These are phyloP conservation scores for Lasiodiplodia citricola DNA, from an alignment of 2,329 filamentous ascomycete species.

Conservation along the genomic window DNA sequence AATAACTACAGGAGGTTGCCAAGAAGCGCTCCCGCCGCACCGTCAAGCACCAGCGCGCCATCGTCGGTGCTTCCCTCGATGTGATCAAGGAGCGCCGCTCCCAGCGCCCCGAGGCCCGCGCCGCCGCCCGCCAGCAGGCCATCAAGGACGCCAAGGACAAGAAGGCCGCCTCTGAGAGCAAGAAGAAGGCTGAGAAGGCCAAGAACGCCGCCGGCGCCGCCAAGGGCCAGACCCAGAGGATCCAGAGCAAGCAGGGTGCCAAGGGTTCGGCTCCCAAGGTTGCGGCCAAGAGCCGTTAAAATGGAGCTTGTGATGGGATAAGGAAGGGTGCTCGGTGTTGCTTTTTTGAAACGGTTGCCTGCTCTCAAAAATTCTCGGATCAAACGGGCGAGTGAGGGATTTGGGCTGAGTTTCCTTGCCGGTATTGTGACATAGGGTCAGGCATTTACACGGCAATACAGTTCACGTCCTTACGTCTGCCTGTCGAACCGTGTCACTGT, in stretches of 20 bases:
- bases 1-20: constrained; percentile 81
- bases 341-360: constrained; percentile 26
- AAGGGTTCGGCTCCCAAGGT: constrained; percentile 90
- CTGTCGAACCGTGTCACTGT: constrained; percentile 3
- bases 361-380: constrained; percentile 25
- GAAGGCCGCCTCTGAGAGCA: constrained; percentile 83
- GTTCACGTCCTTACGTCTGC: constrained; percentile 26
- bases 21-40: constrained; percentile 99
- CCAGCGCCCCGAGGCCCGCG: constrained; percentile 93
- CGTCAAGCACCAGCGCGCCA: constrained; percentile 98
- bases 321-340: constrained; percentile 27
- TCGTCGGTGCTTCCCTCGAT: constrained; percentile 98
- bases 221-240: constrained; percentile 79
- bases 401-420: constrained; percentile 25
- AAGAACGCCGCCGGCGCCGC: constrained; percentile 78
- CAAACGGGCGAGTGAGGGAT: constrained; percentile 18
- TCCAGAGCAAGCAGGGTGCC: constrained; percentile 95
- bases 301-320: constrained; percentile 12
- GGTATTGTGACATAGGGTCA: constrained; percentile 27
- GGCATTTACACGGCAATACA: constrained; percentile 27
- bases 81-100: constrained; percentile 99
- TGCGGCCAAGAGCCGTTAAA: constrained; percentile 83
- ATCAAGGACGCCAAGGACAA: constrained; percentile 99
- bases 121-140: constrained; percentile 84
- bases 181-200: constrained; percentile 99